Evolutionary conservation across 441 rosid species (phyloP), one percentile per base, ranked within the genome.

Genomic region (Melastoma candidum): DNA sequence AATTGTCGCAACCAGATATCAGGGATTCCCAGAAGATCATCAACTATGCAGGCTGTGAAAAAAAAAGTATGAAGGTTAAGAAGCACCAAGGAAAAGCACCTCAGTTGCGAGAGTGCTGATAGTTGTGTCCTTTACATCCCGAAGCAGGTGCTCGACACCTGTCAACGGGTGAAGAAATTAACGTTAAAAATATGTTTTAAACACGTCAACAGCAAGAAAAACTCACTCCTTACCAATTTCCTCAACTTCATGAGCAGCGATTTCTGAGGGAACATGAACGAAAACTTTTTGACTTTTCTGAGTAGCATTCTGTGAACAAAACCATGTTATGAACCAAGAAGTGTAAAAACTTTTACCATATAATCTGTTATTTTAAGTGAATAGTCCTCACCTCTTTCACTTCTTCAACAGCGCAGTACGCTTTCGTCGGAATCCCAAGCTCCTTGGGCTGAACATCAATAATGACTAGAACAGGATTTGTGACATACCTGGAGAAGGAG

Each of bases 261-360:
- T 87, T 75, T 92, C 94, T 46, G 95, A 85, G 22, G 80, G 77
- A 44, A 88, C 95, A 2, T 85, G 95, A 45, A 88, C 94, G 27
- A 92, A 88, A 45, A 87, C 94, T 66, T 88, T 82, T 74, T 85
- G 95, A 71, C 94, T 88, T 63, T 92, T 92, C 68, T 88, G 95
- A 8, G 97, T 85, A 56, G 97, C 97, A 75, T 88, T 88, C 97
- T 87, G 77, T 49, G 27, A 26, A 47, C 56, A 48, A 25, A n/a
- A 8, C 2, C 44, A 9, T 11, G 46, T 7, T 11, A 43, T 22
- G 12, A 12, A 44, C 13, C n/a, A n/a, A 17, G 11, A 24, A 11
- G 12, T 17, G 10, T 9, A 22, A 4, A 44, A 12, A 11, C 4
- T 41, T 46, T 25, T 14, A 26, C 32, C 22, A 17, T 44, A n/a